phyloP scores from a whole-genome alignment of 2,329 filamentous ascomycete genomes.

The Sporothrix schenckii region DNA sequence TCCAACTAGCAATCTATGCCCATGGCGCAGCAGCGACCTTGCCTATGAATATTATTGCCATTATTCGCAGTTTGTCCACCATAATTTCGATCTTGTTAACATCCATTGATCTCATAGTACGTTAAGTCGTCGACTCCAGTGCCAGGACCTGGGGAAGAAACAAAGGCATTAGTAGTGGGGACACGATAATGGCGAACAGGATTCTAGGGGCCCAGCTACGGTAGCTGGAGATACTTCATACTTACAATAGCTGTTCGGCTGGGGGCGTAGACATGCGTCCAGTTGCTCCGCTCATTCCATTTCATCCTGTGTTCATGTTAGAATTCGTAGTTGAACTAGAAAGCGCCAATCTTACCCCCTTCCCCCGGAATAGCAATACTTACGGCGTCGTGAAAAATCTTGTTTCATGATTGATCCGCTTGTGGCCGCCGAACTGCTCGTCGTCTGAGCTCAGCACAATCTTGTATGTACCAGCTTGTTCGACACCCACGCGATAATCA shows the following conservation, averaged over 20 bases:
- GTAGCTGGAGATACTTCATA: constrained; percentile 34
- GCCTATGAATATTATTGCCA: neutral
- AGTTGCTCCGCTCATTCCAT: constrained; percentile 91
- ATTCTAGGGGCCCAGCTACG: neutral
- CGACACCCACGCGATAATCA: constrained; percentile 90
- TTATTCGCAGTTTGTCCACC: neutral
- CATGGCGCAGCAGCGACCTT: neutral
- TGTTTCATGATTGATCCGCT: constrained; percentile 75
- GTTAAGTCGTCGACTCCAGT: constrained; percentile 42
- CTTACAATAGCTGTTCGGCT: constrained; percentile 79
- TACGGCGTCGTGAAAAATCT: constrained; percentile 85
- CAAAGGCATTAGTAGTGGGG: constrained; percentile 23
- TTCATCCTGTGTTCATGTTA: constrained; percentile 53
- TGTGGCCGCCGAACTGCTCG: constrained; percentile 76
- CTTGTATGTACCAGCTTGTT: constrained; percentile 80
- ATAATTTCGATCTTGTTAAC: neutral
- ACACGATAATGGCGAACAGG: constrained; percentile 12
- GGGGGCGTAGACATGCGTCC: constrained; percentile 88
- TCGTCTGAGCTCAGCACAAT: constrained; percentile 83
- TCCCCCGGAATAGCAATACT: constrained; percentile 6
- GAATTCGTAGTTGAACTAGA: constrained; percentile 1
- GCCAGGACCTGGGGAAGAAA: constrained; percentile 38
- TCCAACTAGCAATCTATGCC: neutral
- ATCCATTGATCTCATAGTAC: neutral
- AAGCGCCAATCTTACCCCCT: neutral